Evolutionary conservation across 83 land plant species (phyloP), one percentile per base, ranked within the genome.

Genomic region (Larix sibirica): DNA sequence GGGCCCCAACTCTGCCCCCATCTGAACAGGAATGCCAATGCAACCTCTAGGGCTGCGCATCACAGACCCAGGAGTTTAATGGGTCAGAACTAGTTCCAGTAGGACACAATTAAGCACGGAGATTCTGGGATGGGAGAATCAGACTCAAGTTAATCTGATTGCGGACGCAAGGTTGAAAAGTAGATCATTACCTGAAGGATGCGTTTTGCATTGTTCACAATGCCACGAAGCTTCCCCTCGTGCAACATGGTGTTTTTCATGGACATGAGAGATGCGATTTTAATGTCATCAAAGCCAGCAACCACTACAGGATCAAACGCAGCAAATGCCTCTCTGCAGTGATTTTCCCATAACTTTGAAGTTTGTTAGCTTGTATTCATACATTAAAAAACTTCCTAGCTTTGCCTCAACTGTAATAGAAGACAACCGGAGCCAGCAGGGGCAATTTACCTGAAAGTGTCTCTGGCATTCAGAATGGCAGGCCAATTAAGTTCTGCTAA

Each of bases 271-370:
- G 87, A 84, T 38, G 70, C 24, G 40, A 92, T 47, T 82, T 94
- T 94, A 82, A 89, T 89, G 78, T 96, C 95, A 81, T 87, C 92
- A 64, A 94, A 83, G 61, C 88, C 90, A n/a, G 98, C 88, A 17
- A 96, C 95, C 42, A 84, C 83, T 44, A 64, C 85, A 0, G 95
- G 97, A 80, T 96, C 98, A 84, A 96, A 96, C 61, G 88, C 90
- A 81, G 77, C 50, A 91, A 96, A 96, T 6, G 87, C 97, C 73
- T 90, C 94, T 87, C 98, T 96, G 90, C 81, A 81, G 56, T 9
- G 13, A 50, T 50, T 50, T 50, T 10, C 56, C 56, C 13, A 50
- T 50, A 50, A 50, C 56, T 50, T 50, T 1, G 56, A 50, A 50
- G 13, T 50, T 50, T 1, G 56, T 50, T 50, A 50, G 56, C 56